phyloP scores from a whole-genome alignment of 345 rosid genomes.

The Diplotaxis tenuifolia region DNA sequence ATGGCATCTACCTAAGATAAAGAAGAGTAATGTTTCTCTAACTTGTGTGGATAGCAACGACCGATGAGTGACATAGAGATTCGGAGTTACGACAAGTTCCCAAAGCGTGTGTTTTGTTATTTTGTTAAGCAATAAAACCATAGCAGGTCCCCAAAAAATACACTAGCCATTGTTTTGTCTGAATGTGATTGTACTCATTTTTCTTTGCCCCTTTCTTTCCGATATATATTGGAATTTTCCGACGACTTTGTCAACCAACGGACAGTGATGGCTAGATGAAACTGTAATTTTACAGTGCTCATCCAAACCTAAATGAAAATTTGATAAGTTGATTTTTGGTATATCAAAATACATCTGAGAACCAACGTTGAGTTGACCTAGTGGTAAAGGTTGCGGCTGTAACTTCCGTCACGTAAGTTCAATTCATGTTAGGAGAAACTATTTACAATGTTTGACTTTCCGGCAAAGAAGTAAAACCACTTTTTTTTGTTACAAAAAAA shows the following conservation, averaged over 20 bases:
- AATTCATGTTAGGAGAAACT: no score
- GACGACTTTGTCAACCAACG: conserved; percentile 17
- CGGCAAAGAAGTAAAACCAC: no score
- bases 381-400: no score
- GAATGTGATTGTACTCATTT: conserved; percentile 7
- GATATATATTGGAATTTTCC: conserved; percentile 13
- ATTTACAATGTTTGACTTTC: no score
- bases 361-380: no score
- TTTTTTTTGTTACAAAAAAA: no score
- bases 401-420: no score
- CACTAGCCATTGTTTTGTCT: conserved; percentile 14
- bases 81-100: conserved; percentile 18
- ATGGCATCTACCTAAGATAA: background rate
- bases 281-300: background rate
- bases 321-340: background rate
- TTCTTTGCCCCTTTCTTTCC: background rate
- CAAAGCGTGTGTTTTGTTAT: conserved; percentile 17
- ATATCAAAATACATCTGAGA: background rate
- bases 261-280: background rate
- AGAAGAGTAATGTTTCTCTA: background rate
- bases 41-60: conserved; percentile 13
- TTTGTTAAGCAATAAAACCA: background rate
- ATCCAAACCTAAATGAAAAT: background rate
- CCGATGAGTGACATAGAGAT: conserved; percentile 23
- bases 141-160: background rate